Percentiles rank a stretch among this genome's conserved stretches.
phyloP scores from a whole-genome alignment of 1,284 basidiomycete species.

The Melanopsichium pennsylvanicum region DNA sequence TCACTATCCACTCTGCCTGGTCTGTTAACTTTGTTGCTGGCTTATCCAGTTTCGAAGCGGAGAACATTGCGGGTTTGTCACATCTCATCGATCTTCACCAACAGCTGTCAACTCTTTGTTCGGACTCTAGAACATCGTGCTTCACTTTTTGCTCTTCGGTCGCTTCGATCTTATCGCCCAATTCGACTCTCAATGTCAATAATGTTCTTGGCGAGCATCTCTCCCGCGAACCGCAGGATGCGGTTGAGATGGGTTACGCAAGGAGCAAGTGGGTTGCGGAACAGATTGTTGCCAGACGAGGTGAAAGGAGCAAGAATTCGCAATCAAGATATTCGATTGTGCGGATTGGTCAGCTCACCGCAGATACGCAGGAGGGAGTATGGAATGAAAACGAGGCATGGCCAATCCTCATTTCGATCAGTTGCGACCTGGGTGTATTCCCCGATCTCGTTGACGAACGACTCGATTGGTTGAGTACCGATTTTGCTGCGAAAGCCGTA shows the following conservation, averaged over 20 bases:
- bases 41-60: conserved; percentile 40
- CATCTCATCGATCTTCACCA: conserved; percentile 25
- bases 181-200: background rate
- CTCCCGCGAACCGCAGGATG: conserved; percentile 2
- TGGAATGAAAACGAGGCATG: conserved; percentile 74
- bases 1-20: conserved; percentile 54
- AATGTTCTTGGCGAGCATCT: conserved; percentile 1
- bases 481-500: conserved; percentile 71
- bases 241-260: conserved; percentile 38
- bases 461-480: conserved; percentile 72
- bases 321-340: conserved; percentile 8
- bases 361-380: conserved; percentile 70
- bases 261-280: conserved; percentile 73
- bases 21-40: conserved; percentile 54
- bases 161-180: conserved; percentile 70
- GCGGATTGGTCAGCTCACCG: conserved; percentile 70
- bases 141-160: conserved; percentile 67
- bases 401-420: conserved; percentile 67
- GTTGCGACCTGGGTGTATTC: conserved; percentile 68
- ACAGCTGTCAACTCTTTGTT: conserved; percentile 66
- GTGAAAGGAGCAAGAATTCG: too few species aligned
- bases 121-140: conserved; percentile 63
- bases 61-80: conserved; percentile 30
- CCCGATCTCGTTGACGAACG: conserved; percentile 66
- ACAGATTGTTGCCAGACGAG: conserved; percentile 68